phyloP scores from a whole-genome alignment of 177 flowering plant genomes.

The Vitis hybrid region DNA sequence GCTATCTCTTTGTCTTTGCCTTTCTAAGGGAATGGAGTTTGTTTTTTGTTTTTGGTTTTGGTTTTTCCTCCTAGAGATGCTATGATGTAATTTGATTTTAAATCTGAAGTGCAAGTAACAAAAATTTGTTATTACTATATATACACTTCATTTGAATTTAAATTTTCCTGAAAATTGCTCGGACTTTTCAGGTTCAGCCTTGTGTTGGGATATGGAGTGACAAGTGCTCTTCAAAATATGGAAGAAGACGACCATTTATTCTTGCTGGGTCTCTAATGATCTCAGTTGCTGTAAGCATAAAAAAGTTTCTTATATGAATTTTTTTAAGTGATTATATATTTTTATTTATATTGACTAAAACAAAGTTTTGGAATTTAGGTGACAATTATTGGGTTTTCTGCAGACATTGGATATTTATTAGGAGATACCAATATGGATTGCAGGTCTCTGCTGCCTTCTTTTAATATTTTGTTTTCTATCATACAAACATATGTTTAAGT shows the following conservation, averaged over 20 bases:
- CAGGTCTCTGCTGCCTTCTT: constrained; percentile 49
- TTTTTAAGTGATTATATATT: constrained; percentile 6
- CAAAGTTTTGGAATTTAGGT: constrained; percentile 60
- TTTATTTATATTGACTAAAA: constrained; percentile 28
- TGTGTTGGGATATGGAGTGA: constrained; percentile 99
- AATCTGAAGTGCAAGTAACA: too few species aligned
- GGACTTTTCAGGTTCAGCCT: constrained; percentile 86
- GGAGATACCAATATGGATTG: constrained; percentile 93
- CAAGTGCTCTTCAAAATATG: constrained; percentile 93
- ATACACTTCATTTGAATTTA: not conserved
- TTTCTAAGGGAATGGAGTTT: too few species aligned
- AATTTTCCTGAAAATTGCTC: not conserved
- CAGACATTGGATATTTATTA: constrained; percentile 94
- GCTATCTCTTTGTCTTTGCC: too few species aligned
- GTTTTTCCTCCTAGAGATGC: too few species aligned
- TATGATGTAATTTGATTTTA: too few species aligned
- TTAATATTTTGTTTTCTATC: constrained; percentile 3
- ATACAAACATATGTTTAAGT: not conserved
- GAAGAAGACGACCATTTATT: constrained; percentile 95
- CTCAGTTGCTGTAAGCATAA: constrained; percentile 68
- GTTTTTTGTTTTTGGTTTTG: not conserved
- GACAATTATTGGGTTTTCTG: constrained; percentile 95
- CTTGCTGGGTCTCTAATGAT: constrained; percentile 89
- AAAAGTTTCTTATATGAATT: constrained; percentile 2
- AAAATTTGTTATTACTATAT: too few species aligned